Base-by-base conservation (phyloP, 1,284 basidiomycete genomes). In the Coniferiporia sulphurascens region DNA sequence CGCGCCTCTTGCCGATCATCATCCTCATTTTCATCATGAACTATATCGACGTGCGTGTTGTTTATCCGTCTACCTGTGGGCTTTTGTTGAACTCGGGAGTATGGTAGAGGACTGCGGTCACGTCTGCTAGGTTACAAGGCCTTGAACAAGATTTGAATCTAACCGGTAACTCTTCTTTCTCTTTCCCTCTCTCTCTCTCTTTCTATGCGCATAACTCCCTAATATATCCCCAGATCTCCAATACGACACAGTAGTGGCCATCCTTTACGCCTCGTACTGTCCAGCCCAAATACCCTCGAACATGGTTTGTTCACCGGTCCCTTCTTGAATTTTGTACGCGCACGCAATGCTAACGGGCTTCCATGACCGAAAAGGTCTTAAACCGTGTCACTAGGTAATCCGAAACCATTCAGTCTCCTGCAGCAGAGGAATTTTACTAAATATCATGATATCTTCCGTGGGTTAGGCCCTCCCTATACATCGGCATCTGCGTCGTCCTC, bases 231-330 rank as follows among this genome's bases (percentile, higher is more conserved):
- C 35, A 86, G 85, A 82, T 63, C 72, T 85, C 15, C 78, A 86
- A 65, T 86, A 86, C 66, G 75, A 76, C 12, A 81, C 79, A 0
- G 73, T 84, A 8, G 73, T 86, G 12, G 84, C 83, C 0, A 76
- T 85, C 49, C 74, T 86, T 21, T 86, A 80, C 62, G 83, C 74
- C 1, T 81, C 83, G 0, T 85, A 86, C 60, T 78, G 79, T 48
- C 83, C 84, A 1, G 78, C 80, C 7, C 83, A 86, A 66, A 78
- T 87, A 48, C 85, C 84, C 2, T 85, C 83, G 0, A 86, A 86
- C 58, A 86, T 87, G 80, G 83, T 81, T 57, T 15, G 2, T 7
- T 51, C 22, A 36, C n/a, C 27, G 1, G 3, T 15, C 13, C 38
- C 2, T 57, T 27, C 27, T 27, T 27, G 27, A 2, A 27, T 27